Conservation (phyloP, 768 basidiomycete species). For the Russula ochroleuca region DNA sequence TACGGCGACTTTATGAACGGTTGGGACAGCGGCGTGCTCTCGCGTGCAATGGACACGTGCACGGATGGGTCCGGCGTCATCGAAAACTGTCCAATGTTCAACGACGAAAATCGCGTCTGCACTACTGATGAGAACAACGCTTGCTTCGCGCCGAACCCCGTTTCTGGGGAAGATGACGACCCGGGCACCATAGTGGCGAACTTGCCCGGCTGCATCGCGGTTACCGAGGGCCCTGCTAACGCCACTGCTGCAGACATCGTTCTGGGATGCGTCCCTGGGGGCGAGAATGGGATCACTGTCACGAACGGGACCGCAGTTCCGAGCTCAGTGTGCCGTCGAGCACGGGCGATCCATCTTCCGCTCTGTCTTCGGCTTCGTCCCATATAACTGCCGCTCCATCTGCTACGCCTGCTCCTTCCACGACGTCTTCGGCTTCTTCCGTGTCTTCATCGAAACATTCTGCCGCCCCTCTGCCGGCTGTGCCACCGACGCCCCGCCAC, state of each 20-base stretch:
- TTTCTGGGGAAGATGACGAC: background rate
- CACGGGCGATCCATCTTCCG: background rate
- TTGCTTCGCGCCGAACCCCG: slow-evolving; percentile 10
- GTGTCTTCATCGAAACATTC: no score
- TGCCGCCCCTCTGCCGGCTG: no score
- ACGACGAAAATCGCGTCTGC: slow-evolving; percentile 6
- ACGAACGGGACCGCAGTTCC: background rate
- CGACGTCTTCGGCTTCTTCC: no score
- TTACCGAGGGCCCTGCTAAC: slow-evolving; percentile 10
- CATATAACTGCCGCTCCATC: no score
- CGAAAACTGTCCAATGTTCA: slow-evolving; percentile 13
- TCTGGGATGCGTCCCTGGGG: background rate
- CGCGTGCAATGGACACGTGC: slow-evolving; percentile 36
- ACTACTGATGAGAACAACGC: background rate
- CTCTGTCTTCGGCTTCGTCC: background rate
- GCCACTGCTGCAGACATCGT: background rate
- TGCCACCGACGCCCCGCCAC: no score
- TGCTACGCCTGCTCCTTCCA: no score
- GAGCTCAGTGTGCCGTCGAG: background rate
- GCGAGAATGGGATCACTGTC: no score
- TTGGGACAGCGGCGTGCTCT: slow-evolving; percentile 41
- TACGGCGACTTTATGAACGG: slow-evolving; percentile 41
- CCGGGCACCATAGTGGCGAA: background rate
- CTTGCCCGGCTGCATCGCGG: slow-evolving; percentile 20
- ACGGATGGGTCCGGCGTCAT: slow-evolving; percentile 18